Conservation (phyloP, 169 alveolate genomes). For the Cystoisospora suis region DNA sequence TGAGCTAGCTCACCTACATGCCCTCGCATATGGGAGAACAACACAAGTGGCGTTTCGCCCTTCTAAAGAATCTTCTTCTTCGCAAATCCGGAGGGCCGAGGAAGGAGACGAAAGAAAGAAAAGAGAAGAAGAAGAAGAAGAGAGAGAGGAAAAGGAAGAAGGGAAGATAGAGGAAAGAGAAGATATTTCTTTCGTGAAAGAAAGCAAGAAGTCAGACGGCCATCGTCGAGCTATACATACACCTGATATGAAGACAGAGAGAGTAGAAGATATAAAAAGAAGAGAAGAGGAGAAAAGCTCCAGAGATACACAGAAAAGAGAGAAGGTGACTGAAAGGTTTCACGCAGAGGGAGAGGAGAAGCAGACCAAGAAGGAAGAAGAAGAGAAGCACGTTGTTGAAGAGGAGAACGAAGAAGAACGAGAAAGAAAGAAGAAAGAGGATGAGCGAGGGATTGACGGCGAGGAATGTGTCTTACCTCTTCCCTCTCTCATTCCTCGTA, state of each 20-base stretch:
- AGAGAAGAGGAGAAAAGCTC: not conserved
- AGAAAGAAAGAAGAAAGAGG: not conserved
- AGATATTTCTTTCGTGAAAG: no score
- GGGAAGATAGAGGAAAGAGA: not conserved
- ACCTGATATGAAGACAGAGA: not conserved
- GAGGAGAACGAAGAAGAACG: not conserved
- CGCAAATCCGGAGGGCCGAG: not conserved
- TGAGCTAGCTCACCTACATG: not conserved
- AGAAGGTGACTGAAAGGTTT: not conserved
- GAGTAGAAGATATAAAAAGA: not conserved
- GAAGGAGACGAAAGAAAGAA: not conserved
- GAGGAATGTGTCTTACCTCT: not conserved
- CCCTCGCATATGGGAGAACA: not conserved
- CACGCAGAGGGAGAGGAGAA: not conserved
- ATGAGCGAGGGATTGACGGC: not conserved
- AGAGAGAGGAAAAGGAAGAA: not conserved
- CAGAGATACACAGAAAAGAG: not conserved
- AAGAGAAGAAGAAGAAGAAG: not conserved
- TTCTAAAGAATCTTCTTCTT: not conserved
- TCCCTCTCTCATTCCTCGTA: no score
- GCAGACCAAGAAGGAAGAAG: not conserved
- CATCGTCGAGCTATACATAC: no score
- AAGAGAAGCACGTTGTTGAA: not conserved
- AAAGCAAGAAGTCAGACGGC: no score
- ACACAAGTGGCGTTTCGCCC: not conserved